A percentile compares a stretch with the other conserved stretches of the same genome.
Evolutionary conservation across 306 rosid species (phyloP).

Genomic region (Rosa persica): DNA sequence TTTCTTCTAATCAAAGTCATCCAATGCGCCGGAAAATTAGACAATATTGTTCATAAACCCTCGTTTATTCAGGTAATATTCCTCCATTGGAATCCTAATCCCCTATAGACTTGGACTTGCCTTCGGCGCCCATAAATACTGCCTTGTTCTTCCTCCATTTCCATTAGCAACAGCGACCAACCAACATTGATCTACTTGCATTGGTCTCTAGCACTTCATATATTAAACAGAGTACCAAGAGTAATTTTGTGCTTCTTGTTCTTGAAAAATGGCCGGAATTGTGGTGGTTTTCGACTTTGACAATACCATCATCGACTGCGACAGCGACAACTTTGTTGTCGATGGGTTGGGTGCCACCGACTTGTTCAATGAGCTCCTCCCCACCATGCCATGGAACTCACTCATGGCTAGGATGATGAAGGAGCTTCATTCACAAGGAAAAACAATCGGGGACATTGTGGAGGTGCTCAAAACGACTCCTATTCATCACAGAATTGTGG

Average conservation of each 20-base stretch:
- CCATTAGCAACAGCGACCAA: too few species aligned
- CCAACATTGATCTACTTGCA: too few species aligned
- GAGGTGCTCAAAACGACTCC: conserved; percentile 51
- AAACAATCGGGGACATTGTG: conserved; percentile 47
- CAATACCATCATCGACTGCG: conserved; percentile 58
- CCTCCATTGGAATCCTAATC: too few species aligned
- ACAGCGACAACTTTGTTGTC: conserved; percentile 72
- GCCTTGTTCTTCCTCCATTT: too few species aligned
- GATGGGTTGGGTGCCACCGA: conserved; percentile 66
- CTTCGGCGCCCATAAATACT: too few species aligned
- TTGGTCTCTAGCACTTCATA: too few species aligned
- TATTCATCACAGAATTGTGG: conserved; percentile 50
- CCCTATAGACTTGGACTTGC: too few species aligned
- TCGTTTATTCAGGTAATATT: too few species aligned
- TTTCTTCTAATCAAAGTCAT: too few species aligned
- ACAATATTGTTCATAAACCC: too few species aligned
- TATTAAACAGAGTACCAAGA: too few species aligned
- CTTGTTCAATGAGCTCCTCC: conserved; percentile 58
- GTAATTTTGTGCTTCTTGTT: not conserved
- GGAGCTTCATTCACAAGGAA: conserved; percentile 58
- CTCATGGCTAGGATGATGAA: conserved; percentile 68
- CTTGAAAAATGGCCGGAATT: conserved; percentile 36
- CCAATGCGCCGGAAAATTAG: too few species aligned
- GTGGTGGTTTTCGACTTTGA: conserved; percentile 35
- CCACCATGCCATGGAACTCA: conserved; percentile 29